These are phyloP conservation scores for Diddensiella caesifluorescens DNA, from an alignment of 805 yeast species.

Conservation along the genomic window DNA sequence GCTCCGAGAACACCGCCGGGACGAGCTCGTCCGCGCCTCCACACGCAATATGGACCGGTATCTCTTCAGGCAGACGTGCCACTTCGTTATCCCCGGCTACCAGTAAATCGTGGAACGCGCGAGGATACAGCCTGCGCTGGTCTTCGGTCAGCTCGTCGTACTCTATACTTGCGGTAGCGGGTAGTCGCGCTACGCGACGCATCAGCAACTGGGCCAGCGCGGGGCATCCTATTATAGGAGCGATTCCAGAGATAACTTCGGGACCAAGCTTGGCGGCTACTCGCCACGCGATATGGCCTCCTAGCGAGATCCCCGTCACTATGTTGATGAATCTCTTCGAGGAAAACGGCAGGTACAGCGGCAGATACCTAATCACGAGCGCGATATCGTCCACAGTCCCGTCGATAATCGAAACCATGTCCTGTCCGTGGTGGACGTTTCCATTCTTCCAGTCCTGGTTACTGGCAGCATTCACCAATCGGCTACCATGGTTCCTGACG, in stretches of 20 bases:
- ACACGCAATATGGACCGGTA: conserved; percentile 28
- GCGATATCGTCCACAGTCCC: conserved; percentile 44
- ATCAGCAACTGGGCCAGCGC: conserved; percentile 42
- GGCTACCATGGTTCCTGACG: conserved; percentile 50
- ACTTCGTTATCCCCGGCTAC: conserved; percentile 14
- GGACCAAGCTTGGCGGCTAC: conserved; percentile 30
- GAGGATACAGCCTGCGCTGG: conserved; percentile 5
- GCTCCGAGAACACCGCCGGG: conserved; percentile 31
- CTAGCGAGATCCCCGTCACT: conserved; percentile 48
- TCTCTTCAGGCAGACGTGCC: conserved; percentile 15
- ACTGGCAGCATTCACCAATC: conserved; percentile 34
- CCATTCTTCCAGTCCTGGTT: conserved; percentile 46
- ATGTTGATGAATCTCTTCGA: conserved; percentile 29
- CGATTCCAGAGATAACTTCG: conserved; percentile 32
- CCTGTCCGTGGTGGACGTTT: conserved; percentile 46
- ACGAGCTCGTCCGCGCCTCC: conserved; percentile 36
- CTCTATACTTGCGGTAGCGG: not conserved
- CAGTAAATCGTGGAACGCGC: conserved; percentile 14
- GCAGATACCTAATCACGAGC: conserved; percentile 42
- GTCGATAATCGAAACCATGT: conserved; percentile 45
- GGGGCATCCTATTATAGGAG: conserved; percentile 49
- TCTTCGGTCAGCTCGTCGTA: not conserved
- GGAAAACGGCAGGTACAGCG: conserved; percentile 29
- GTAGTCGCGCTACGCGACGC: conserved; percentile 24
- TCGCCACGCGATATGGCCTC: conserved; percentile 53